Evolutionary conservation across 2,329 filamentous ascomycete species (phyloP).

Genomic region (Trichoderma polysporum): DNA sequence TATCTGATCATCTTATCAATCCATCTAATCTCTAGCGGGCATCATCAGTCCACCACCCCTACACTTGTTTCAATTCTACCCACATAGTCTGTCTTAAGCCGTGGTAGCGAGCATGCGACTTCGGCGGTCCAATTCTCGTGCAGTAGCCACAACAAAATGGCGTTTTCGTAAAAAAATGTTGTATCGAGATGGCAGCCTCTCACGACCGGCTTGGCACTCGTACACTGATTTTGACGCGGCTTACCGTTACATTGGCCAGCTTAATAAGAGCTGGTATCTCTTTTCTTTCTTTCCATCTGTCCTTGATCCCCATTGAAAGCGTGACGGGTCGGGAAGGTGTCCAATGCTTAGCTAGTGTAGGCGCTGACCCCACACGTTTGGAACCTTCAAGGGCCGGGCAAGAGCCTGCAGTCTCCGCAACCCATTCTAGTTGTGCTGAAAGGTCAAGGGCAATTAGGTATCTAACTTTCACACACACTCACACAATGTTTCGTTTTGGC

Average conservation of each 20-base stretch:
- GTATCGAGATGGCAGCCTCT: neutral
- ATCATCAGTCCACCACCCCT: slow-evolving; percentile 7
- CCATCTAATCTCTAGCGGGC: slow-evolving; percentile 18
- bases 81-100: slow-evolving; percentile 4
- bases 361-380: neutral
- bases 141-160: neutral
- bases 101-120: slow-evolving; percentile 3
- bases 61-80: neutral
- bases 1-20: slow-evolving; percentile 25
- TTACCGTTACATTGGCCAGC: neutral
- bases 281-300: neutral
- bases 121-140: slow-evolving; percentile 6
- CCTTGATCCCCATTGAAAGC: neutral
- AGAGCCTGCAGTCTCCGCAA: neutral
- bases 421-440: neutral
- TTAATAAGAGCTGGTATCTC: neutral
- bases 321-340: neutral
- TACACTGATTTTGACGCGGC: neutral
- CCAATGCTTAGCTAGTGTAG: neutral
- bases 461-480: neutral
- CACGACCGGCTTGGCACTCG: neutral
- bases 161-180: neutral
- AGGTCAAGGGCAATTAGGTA: neutral
- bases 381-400: neutral
- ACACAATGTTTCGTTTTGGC: neutral